Evolutionary conservation across 495 filamentous ascomycete species (phyloP).

Genomic region (Cercophora scortea): DNA sequence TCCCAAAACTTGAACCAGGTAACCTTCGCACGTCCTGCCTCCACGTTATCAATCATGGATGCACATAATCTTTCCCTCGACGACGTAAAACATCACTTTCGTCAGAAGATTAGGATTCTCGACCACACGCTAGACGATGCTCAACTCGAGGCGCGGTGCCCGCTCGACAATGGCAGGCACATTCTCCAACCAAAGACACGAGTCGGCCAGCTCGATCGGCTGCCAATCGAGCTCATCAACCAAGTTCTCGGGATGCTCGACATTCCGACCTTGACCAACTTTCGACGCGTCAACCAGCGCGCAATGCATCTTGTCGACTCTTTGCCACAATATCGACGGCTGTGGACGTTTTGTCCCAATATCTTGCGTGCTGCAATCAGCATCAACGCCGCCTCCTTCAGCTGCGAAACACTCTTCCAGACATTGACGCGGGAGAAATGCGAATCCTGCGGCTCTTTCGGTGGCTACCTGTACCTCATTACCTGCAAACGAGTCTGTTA

Average conservation of each 20-base stretch:
- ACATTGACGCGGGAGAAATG: conserved; percentile 4
- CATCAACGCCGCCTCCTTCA: conserved; percentile 6
- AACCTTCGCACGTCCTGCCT: not conserved
- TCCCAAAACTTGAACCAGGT: not conserved
- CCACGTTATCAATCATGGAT: not conserved
- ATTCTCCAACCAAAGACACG: not conserved
- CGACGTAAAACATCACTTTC: not conserved
- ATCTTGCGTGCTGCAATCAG: conserved; percentile 6
- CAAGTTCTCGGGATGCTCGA: conserved; percentile 1
- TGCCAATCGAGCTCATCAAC: conserved; percentile 3
- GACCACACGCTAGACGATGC: conserved; percentile 17
- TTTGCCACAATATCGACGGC: conserved; percentile 3
- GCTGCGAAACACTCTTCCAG: conserved; percentile 3
- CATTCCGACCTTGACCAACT: conserved; percentile 5
- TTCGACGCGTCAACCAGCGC: conserved; percentile 5
- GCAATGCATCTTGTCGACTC: conserved; percentile 7
- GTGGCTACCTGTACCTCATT: conserved; percentile 6
- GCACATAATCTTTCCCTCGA: not conserved
- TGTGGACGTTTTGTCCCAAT: conserved; percentile 1
- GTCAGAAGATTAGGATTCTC: not conserved
- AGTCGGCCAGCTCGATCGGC: conserved; percentile 4
- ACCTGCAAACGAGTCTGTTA: conserved; percentile 7
- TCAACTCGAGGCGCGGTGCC: conserved; percentile 15
- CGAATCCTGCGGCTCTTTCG: conserved; percentile 4
- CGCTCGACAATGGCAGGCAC: conserved; percentile 22